Base-by-base conservation (phyloP, 768 basidiomycete genomes). In the Gyrodon lividus region DNA sequence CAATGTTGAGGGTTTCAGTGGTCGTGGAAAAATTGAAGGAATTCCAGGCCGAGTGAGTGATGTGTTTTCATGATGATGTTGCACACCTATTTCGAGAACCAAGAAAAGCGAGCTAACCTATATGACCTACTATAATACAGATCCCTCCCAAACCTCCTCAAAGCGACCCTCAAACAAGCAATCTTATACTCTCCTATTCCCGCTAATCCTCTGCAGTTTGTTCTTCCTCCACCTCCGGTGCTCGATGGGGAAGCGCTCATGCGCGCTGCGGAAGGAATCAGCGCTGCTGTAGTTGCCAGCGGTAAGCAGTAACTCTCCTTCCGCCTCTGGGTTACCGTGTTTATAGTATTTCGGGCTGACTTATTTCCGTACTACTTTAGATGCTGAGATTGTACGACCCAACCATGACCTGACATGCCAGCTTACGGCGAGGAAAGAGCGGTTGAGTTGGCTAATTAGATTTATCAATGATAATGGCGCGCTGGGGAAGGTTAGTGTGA, bases 401-500 rank as follows among this genome's bases (percentile, higher is more conserved):
- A 88, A 87, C 55, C 87, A 90, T 59, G 94, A 97, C 64, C 73
- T 96, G 37, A 83, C 83, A 14, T 77, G 84, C 2, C 93, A 95
- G 63, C 69, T 98, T 56, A 78, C 77, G 5, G 83, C 82, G 35
- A 80, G 91, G 24, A 86, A 86, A 61, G 83, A 87, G 48, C 75
- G 90, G 33, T 72, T 95, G 24, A 83, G 82, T 48, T 92, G 89
- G 78, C 75, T 98, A n/a, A 89, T 96, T 58, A 78, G 77, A 22
- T 96, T 93, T 65, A 89, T 97, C 61, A 89, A 92, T 40, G 86
- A 90, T 46, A 96, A 96, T 66, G 85, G 80, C 0, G 86, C 86
- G 5, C 72, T 95, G 31, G 74, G 73, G 34, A 92, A 89, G 77
- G 92, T 89, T 28, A 57, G 70, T 50, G 19, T 17, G 26, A 23